Evolutionary conservation across 495 filamentous ascomycete species (phyloP), one percentile per base, ranked within the genome.

Genomic region (Haplographium delicatum): DNA sequence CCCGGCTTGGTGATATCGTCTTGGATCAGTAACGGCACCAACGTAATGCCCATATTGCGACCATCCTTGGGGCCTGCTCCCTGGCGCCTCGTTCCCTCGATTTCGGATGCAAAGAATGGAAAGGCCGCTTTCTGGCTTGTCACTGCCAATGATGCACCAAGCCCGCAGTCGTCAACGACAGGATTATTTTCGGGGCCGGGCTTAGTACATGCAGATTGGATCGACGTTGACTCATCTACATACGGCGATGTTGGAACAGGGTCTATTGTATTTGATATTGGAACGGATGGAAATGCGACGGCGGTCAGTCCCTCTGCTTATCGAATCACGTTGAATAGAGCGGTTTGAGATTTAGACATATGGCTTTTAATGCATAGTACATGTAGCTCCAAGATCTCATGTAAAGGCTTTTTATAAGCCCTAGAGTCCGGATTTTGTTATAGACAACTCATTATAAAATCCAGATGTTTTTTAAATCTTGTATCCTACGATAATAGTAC

Each of bases 21-120:
- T 15, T 78, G 72, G 71, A 60, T 74, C 35, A 72, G 66, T 59
- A 76, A 80, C 56, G 66, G 72, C 19, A 75, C 71, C 4, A 62
- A 71, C 44, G 59, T 74, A 44, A 23, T 38, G 4, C 10, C 30
- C 4, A 15, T 33, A 4, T 15, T 48, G 10, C 8, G 6, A 6
- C 4, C 0, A 4, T 19, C 31, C 20, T 9, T 35, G 10, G 45
- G 45, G 18, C 10, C 19, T 28, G 8, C 45, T 15, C 16, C 28
- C 2, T 24, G 22, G 16, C 18, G 24, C 7, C 31, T 48, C 2
- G 16, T 19, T 5, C 28, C 28, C 13, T 48, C 45, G 20, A 38
- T 48, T 9, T 6, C 13, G 2, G 45, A 38, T 9, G 7, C 25
- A 2, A 39, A 20, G 35, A 19, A 1, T 20, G 33, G 20, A 38